Evolutionary conservation across 1,139 yeast genomes (phyloP).

Genomic region (Taphrina flavorubra): DNA sequence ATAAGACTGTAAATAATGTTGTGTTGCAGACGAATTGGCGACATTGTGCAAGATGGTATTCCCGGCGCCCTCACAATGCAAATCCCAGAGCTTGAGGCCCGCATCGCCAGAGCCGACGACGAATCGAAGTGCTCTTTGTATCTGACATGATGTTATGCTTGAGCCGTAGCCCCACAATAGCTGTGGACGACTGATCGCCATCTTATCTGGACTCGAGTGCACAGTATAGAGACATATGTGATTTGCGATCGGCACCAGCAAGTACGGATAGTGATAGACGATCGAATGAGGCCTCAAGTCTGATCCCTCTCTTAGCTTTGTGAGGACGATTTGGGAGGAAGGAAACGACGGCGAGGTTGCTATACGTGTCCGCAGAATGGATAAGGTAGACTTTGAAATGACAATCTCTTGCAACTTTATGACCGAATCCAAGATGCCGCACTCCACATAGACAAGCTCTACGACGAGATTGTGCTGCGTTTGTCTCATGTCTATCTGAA

Average conservation of each 20-base stretch:
- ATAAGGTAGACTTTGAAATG: not conserved
- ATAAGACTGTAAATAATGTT: too few relatives aligned
- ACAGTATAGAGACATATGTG: not conserved
- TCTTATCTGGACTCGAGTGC: conserved; percentile 1
- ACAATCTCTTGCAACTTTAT: conserved; percentile 9
- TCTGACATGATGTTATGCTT: conserved; percentile 5
- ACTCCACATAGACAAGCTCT: conserved; percentile 2
- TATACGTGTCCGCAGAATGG: not conserved
- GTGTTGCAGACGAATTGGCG: not conserved
- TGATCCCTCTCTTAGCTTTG: too few relatives aligned
- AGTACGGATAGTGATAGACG: conserved; percentile 19
- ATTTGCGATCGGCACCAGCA: not conserved
- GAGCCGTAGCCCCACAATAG: conserved; percentile 1
- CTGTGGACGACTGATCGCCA: not conserved
- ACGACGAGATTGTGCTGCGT: not conserved
- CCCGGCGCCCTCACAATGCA: not conserved
- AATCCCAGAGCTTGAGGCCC: conserved; percentile 13
- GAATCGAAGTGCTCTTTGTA: conserved; percentile 10
- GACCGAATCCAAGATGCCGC: not conserved
- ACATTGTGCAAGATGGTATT: not conserved
- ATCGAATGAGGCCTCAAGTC: not conserved
- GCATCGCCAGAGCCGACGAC: conserved; percentile 26
- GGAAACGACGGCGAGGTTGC: not conserved
- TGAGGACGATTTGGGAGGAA: not conserved
- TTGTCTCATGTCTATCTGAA: not conserved